Conservation (phyloP, 2,329 filamentous ascomycete genomes). For the Exserohilum rostratum region DNA sequence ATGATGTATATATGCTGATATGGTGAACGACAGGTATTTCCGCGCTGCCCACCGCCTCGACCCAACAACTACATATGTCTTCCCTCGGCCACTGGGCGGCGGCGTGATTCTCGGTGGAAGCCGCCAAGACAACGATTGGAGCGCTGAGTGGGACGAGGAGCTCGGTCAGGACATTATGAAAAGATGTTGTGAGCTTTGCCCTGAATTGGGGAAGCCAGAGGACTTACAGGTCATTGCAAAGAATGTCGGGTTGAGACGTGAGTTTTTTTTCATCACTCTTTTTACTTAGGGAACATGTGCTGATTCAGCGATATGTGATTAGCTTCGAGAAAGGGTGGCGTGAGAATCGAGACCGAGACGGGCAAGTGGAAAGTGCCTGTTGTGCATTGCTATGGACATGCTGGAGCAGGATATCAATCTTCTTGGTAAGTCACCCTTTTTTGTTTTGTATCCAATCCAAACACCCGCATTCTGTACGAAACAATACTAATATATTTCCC, state of each 20-base stretch:
- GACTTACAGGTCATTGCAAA: constrained; percentile 78
- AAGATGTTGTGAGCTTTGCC: constrained; percentile 69
- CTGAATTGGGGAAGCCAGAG: constrained; percentile 70
- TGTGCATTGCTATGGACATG: constrained; percentile 81
- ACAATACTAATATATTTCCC: constrained; percentile 2
- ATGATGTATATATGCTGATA: not conserved
- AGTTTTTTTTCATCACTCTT: constrained; percentile 15
- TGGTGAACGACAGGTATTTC: constrained; percentile 35
- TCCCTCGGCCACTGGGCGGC: constrained; percentile 63
- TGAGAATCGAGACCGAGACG: constrained; percentile 74
- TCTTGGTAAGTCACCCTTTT: constrained; percentile 47
- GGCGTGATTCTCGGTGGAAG: constrained; percentile 86
- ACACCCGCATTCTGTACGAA: not conserved
- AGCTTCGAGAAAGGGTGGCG: constrained; percentile 71
- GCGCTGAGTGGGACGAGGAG: constrained; percentile 76
- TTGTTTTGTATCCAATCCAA: not conserved
- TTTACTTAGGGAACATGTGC: not conserved
- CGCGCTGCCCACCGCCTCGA: constrained; percentile 51
- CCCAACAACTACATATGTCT: constrained; percentile 53
- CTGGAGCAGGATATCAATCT: constrained; percentile 73
- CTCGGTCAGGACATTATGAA: constrained; percentile 84
- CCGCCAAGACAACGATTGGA: constrained; percentile 81
- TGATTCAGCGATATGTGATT: not conserved
- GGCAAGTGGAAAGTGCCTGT: constrained; percentile 59
- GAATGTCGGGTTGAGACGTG: constrained; percentile 76